These are phyloP conservation scores for Ophiostoma sp. DNA, from an alignment of 2,329 filamentous ascomycete species.

Conservation along the genomic window DNA sequence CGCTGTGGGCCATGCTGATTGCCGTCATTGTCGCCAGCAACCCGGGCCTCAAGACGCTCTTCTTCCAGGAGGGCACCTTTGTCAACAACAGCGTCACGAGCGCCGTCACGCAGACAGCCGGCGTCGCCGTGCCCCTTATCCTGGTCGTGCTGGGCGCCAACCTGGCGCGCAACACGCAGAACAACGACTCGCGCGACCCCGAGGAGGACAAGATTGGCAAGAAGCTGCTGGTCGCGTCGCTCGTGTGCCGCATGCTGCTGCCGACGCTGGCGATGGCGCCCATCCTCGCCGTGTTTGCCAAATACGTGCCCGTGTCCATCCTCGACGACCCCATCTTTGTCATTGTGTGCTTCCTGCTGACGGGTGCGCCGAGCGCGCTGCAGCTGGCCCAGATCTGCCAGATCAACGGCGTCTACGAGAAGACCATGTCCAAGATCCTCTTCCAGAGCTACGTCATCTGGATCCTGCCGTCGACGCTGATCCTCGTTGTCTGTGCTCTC, in stretches of 20 bases:
- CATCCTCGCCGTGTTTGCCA: constrained; percentile 77
- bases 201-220: constrained; percentile 66
- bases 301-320: constrained; percentile 88
- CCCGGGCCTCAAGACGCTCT: constrained; percentile 72
- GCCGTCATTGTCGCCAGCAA: constrained; percentile 89
- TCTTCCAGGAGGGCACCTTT: constrained; percentile 86
- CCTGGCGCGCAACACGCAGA: constrained; percentile 82
- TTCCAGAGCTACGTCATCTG: constrained; percentile 97
- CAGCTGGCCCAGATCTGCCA: constrained; percentile 98
- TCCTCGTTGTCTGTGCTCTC: constrained; percentile 84
- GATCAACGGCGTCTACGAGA: constrained; percentile 93
- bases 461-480: constrained; percentile 88
- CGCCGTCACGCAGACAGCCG: constrained; percentile 76
- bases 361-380: constrained; percentile 85
- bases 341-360: constrained; percentile 93
- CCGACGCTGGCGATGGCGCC: constrained; percentile 91
- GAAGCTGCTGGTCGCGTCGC: constrained; percentile 76
- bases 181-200: constrained; percentile 57
- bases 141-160: constrained; percentile 93
- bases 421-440: constrained; percentile 84
- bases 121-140: constrained; percentile 91
- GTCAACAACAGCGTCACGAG: constrained; percentile 88
- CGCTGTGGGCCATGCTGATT: constrained; percentile 91
- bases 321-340: constrained; percentile 97
- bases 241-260: constrained; percentile 86